Conservation (phyloP, 805 yeast species). For the Brettanomyces custersianus region DNA sequence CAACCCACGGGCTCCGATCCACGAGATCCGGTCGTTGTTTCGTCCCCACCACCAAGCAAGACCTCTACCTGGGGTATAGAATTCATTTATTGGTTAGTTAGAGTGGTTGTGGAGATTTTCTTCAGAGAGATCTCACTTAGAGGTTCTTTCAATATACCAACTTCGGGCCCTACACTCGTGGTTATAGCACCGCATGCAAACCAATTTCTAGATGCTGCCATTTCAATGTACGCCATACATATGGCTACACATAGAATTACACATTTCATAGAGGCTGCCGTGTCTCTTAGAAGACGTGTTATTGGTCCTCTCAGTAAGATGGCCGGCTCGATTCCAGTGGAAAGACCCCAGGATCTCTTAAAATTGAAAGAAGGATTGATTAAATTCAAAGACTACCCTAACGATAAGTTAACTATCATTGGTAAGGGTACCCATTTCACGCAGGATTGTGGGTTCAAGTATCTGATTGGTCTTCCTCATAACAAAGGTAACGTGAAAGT, state of each 20-base stretch:
- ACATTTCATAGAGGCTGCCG: slow-evolving; percentile 79
- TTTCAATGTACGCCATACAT: slow-evolving; percentile 67
- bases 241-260: slow-evolving; percentile 58
- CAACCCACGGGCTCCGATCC: too few relatives aligned
- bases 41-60: background rate
- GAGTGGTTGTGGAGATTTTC: slow-evolving; percentile 39
- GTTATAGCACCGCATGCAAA: slow-evolving; percentile 99
- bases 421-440: slow-evolving; percentile 68
- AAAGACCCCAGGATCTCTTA: slow-evolving; percentile 81
- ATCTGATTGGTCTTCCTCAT: slow-evolving; percentile 70
- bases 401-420: slow-evolving; percentile 44
- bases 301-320: slow-evolving; percentile 70
- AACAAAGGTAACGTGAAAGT: slow-evolving; percentile 70
- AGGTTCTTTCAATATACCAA: slow-evolving; percentile 67
- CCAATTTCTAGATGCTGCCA: slow-evolving; percentile 62
- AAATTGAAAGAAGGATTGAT: slow-evolving; percentile 52
- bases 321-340: slow-evolving; percentile 83
- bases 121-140: slow-evolving; percentile 85
- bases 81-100: slow-evolving; percentile 22
- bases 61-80: slow-evolving; percentile 9
- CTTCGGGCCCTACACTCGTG: slow-evolving; percentile 75
- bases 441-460: slow-evolving; percentile 51
- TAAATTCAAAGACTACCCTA: slow-evolving; percentile 33
- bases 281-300: slow-evolving; percentile 54
- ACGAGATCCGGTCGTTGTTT: background rate